phyloP scores from a whole-genome alignment of 1,139 yeast genomes.

The Lodderomyces pseudojiufengensis region DNA sequence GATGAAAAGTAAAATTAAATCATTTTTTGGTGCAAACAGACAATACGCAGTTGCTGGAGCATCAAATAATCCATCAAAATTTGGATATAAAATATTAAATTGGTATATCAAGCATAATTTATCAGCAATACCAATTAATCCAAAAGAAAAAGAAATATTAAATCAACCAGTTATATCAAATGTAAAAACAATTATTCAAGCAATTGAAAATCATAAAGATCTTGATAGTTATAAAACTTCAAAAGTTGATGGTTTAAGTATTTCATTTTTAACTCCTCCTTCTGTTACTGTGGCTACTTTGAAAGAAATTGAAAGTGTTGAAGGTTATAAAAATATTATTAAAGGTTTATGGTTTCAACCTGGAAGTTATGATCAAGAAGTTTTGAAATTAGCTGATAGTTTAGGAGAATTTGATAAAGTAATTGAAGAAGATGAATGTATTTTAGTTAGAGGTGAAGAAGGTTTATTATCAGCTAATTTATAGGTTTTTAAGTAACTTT shows the following conservation, averaged over 20 bases:
- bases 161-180: slow-evolving; percentile 39
- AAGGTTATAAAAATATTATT: slow-evolving; percentile 31
- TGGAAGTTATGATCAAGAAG: slow-evolving; percentile 62
- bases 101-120: slow-evolving; percentile 64
- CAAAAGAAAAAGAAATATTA: slow-evolving; percentile 45
- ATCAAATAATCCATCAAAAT: slow-evolving; percentile 58
- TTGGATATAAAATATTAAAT: slow-evolving; percentile 63
- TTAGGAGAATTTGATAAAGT: slow-evolving; percentile 42
- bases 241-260: slow-evolving; percentile 41
- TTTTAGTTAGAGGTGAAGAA: slow-evolving; percentile 63
- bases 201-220: slow-evolving; percentile 22
- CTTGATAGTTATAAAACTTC: slow-evolving; percentile 26
- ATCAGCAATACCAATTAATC: slow-evolving; percentile 68
- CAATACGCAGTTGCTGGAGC: slow-evolving; percentile 75
- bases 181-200: slow-evolving; percentile 31
- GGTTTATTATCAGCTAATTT: slow-evolving; percentile 40
- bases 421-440: slow-evolving; percentile 63
- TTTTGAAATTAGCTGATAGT: slow-evolving; percentile 38
- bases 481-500: too few relatives aligned
- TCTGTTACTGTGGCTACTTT: slow-evolving; percentile 48
- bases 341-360: slow-evolving; percentile 82
- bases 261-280: slow-evolving; percentile 77
- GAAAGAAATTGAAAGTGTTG: slow-evolving; percentile 32
- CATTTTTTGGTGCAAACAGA: slow-evolving; percentile 52
- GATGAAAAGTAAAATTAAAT: slow-evolving; percentile 35